These are phyloP conservation scores for Candida mesenterica DNA, from an alignment of 1,139 yeast genomes.

Conservation along the genomic window DNA sequence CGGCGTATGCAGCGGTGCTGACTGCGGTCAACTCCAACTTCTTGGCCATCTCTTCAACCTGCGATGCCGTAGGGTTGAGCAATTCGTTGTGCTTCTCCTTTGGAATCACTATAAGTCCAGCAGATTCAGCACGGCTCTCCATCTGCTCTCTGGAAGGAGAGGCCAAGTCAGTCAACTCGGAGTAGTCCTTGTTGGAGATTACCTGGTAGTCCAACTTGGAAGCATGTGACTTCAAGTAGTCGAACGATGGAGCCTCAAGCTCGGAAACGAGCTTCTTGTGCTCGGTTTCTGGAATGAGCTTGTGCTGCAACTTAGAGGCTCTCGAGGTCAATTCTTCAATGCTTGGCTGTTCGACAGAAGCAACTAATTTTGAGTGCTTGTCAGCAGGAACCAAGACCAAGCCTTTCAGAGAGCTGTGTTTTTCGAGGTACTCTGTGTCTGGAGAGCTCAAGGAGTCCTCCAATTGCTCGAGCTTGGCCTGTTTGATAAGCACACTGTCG, in stretches of 20 bases:
- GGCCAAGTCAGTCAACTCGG: constrained; percentile 25
- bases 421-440: constrained; percentile 19
- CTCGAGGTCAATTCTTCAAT: constrained; percentile 11
- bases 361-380: constrained; percentile 8
- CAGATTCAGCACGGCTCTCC: constrained; percentile 29
- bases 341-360: constrained; percentile 10
- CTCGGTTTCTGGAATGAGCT: constrained; percentile 7
- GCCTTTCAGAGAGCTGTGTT: constrained; percentile 16
- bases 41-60: constrained; percentile 4
- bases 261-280: constrained; percentile 9
- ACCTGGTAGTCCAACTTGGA: constrained; percentile 9
- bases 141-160: constrained; percentile 38
- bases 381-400: constrained; percentile 9
- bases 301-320: constrained; percentile 7
- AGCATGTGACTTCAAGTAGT: constrained; percentile 12
- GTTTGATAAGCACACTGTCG: constrained; percentile 10
- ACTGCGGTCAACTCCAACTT: constrained; percentile 5
- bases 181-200: constrained; percentile 15
- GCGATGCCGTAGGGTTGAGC: constrained; percentile 13
- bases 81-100: constrained; percentile 14
- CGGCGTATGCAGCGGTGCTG: constrained; percentile 3
- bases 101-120: constrained; percentile 20
- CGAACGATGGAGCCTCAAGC: constrained; percentile 12
- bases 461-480: constrained; percentile 14
- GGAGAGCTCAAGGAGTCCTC: constrained; percentile 21